A percentile compares a stretch with the other conserved stretches of the same genome.
Evolutionary conservation across 108 stramenopile species (phyloP).

Genomic region (Epithemia pelagica): DNA sequence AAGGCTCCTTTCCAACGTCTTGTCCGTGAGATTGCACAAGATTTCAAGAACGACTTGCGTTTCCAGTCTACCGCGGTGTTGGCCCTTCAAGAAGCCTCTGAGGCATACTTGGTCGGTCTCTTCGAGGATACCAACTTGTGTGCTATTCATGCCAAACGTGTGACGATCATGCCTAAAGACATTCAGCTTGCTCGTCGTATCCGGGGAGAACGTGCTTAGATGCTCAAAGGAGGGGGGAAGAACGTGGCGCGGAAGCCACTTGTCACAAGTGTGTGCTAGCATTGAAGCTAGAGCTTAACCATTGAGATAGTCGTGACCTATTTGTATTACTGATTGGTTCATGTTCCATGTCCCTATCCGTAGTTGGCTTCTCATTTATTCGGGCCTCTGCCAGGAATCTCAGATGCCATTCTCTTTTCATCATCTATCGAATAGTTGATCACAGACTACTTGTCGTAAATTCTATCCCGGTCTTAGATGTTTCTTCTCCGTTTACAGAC

Average conservation of each 20-base stretch:
- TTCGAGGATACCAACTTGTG: slow-evolving; percentile 95
- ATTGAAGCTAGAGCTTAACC: too few species aligned
- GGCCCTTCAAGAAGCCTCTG: slow-evolving; percentile 86
- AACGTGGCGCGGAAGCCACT: too few species aligned
- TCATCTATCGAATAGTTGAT: too few species aligned
- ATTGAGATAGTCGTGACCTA: too few species aligned
- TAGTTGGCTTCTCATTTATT: too few species aligned
- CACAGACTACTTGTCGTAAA: too few species aligned
- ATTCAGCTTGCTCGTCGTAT: slow-evolving; percentile 83
- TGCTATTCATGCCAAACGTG: slow-evolving; percentile 95
- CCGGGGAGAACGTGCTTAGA: slow-evolving; percentile 75
- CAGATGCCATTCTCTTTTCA: too few species aligned
- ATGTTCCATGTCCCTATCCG: too few species aligned
- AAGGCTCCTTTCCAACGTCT: slow-evolving; percentile 84
- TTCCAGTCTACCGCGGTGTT: slow-evolving; percentile 88
- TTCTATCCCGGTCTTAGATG: not conserved
- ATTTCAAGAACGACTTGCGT: slow-evolving; percentile 73
- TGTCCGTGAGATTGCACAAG: slow-evolving; percentile 82
- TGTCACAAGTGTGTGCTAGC: too few species aligned
- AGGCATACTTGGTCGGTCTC: slow-evolving; percentile 89
- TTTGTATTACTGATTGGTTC: too few species aligned
- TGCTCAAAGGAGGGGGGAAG: too few species aligned
- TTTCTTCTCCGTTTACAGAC: not conserved
- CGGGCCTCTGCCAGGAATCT: too few species aligned
- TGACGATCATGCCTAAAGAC: slow-evolving; percentile 97